phyloP scores from a whole-genome alignment of 257 asterid genomes.

The Marsdenia floribunda region DNA sequence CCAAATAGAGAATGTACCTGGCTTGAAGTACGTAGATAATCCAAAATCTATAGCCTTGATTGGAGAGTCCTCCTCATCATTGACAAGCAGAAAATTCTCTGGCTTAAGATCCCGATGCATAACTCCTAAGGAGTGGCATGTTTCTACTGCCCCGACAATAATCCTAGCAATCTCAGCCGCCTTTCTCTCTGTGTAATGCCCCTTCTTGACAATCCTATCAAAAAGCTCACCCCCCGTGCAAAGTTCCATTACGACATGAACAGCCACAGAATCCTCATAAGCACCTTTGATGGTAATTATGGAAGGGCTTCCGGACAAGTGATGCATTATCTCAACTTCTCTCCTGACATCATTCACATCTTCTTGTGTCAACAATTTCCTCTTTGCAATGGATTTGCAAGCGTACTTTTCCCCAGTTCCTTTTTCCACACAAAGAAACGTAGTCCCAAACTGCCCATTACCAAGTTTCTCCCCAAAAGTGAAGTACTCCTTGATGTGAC shows the following conservation, averaged over 20 bases:
- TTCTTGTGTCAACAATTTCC: constrained; percentile 60
- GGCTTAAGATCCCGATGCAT: constrained; percentile 95
- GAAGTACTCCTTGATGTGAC: constrained; percentile 59
- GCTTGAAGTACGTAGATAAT: constrained; percentile 73
- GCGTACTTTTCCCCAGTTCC: constrained; percentile 55
- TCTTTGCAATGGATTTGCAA: constrained; percentile 77
- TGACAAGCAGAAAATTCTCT: constrained; percentile 77
- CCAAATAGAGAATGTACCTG: constrained; percentile 41
- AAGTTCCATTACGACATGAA: constrained; percentile 86
- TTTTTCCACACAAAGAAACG: constrained; percentile 60
- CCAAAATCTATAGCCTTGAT: constrained; percentile 89
- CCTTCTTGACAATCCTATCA: constrained; percentile 73
- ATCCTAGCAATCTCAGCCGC: constrained; percentile 78
- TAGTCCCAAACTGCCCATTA: constrained; percentile 81
- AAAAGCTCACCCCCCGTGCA: constrained; percentile 94
- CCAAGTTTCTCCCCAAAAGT: constrained; percentile 73
- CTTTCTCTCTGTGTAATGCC: constrained; percentile 77
- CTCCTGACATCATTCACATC: constrained; percentile 93
- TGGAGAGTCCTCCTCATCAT: constrained; percentile 66
- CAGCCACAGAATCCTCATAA: constrained; percentile 79
- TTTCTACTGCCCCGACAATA: constrained; percentile 66
- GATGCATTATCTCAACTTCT: constrained; percentile 91
- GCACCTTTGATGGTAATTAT: constrained; percentile 79
- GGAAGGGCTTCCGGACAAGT: constrained; percentile 68
- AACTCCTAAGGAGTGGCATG: constrained; percentile 85